phyloP scores from a whole-genome alignment of 352 stramenopile genomes.

The Pythium volutum region DNA sequence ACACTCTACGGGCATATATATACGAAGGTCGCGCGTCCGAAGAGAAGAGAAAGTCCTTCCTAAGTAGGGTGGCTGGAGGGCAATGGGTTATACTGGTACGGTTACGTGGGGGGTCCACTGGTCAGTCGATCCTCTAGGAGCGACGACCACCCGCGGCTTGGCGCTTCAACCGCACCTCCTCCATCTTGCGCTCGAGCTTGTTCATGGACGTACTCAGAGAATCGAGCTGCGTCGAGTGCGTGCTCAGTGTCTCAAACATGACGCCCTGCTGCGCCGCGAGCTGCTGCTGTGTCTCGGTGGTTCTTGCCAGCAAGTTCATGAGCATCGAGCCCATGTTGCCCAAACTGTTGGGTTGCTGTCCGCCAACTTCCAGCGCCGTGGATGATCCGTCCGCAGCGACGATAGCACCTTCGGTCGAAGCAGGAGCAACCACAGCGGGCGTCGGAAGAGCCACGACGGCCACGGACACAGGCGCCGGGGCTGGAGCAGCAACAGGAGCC shows the following conservation, averaged over 20 bases:
- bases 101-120: background rate
- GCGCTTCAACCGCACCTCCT: conserved; percentile 72
- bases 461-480: conserved; percentile 7
- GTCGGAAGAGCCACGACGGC: background rate
- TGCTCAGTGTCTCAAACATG: conserved; percentile 86
- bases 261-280: conserved; percentile 80
- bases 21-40: conserved; percentile 22
- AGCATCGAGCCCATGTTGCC: conserved; percentile 88
- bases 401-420: conserved; percentile 29
- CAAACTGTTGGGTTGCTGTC: conserved; percentile 54
- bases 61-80: background rate
- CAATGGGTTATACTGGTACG: conserved; percentile 14
- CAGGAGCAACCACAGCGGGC: conserved; percentile 20
- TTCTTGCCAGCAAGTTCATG: conserved; percentile 82
- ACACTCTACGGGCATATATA: conserved; percentile 28
- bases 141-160: conserved; percentile 13
- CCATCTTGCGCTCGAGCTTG: conserved; percentile 73
- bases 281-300: conserved; percentile 85
- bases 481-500: conserved; percentile 5
- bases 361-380: conserved; percentile 63
- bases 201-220: conserved; percentile 69
- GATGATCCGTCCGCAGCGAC: conserved; percentile 47
- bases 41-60: conserved; percentile 15
- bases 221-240: conserved; percentile 79
- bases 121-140: background rate